phyloP scores from a whole-genome alignment of 768 basidiomycete genomes.

The Leccinellum rugosiceps region DNA sequence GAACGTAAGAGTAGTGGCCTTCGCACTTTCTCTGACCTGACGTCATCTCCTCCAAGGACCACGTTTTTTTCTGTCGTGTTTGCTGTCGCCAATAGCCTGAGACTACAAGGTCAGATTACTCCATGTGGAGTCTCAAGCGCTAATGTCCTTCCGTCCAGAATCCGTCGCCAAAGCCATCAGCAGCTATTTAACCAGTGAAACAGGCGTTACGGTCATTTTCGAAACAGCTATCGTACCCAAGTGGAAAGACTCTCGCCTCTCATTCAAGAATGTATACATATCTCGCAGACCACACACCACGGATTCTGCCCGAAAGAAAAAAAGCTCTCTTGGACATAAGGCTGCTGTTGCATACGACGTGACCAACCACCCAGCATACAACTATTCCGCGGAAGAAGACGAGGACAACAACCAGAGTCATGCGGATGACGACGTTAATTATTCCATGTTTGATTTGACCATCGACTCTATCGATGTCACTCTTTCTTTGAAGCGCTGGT shows the following conservation, averaged over 20 bases:
- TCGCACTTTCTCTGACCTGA: background rate
- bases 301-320: slow-evolving; percentile 14
- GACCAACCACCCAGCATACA: slow-evolving; percentile 70
- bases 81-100: slow-evolving; percentile 82
- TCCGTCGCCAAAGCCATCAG: slow-evolving; percentile 86
- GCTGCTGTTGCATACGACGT: slow-evolving; percentile 74
- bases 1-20: slow-evolving; percentile 41
- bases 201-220: slow-evolving; percentile 92
- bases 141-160: slow-evolving; percentile 41
- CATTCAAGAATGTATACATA: slow-evolving; percentile 95
- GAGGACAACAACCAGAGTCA: slow-evolving; percentile 31
- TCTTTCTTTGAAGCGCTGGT: slow-evolving; percentile 85
- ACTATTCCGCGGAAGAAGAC: slow-evolving; percentile 62
- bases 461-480: slow-evolving; percentile 96
- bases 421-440: slow-evolving; percentile 60
- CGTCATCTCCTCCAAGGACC: slow-evolving; percentile 48
- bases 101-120: slow-evolving; percentile 63
- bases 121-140: background rate
- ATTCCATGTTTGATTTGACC: slow-evolving; percentile 89
- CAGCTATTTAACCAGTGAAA: slow-evolving; percentile 89
- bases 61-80: slow-evolving; percentile 96
- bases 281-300: slow-evolving; percentile 63
- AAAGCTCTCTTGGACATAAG: slow-evolving; percentile 40
- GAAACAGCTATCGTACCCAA: slow-evolving; percentile 98
- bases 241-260: slow-evolving; percentile 94